A percentile compares a stretch with the other conserved stretches of the same genome.
Conservation (phyloP, 1,139 yeast genomes). For the Zhuliangozyma blackwelliae region DNA sequence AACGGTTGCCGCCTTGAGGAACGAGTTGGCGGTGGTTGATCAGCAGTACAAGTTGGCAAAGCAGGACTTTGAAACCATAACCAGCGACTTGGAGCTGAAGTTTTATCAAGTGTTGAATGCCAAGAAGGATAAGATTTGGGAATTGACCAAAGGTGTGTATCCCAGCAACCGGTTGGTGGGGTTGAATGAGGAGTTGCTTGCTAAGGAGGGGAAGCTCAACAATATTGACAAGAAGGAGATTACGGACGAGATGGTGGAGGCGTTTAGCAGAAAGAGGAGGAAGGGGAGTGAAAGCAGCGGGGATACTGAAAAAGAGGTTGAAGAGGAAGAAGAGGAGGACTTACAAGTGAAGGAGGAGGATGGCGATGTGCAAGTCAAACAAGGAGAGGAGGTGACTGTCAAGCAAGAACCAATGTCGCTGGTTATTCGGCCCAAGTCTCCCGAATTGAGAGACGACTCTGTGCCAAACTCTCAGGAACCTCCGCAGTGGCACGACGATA, state of each 20-base stretch:
- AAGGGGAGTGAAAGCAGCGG: background rate
- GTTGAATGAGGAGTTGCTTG: slow-evolving; percentile 7
- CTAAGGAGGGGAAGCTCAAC: slow-evolving; percentile 8
- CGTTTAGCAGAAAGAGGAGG: background rate
- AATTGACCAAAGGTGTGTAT: slow-evolving; percentile 13
- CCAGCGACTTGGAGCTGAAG: slow-evolving; percentile 32
- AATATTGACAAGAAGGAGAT: slow-evolving; percentile 7
- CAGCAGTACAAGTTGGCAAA: slow-evolving; percentile 15
- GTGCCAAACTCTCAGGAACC: no score
- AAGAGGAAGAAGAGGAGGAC: no score
- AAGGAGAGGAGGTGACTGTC: no score
- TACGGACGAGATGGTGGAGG: slow-evolving; percentile 2
- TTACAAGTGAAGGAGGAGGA: no score
- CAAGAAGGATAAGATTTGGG: slow-evolving; percentile 35
- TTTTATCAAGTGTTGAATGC: slow-evolving; percentile 33
- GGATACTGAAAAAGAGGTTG: background rate
- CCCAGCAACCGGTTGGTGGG: slow-evolving; percentile 6
- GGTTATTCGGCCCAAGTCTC: no score
- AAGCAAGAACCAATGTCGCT: no score
- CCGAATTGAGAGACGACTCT: no score
- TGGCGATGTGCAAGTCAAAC: no score
- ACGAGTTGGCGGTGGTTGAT: slow-evolving; percentile 12
- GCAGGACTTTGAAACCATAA: slow-evolving; percentile 22
- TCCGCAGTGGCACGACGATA: no score
- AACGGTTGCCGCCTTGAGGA: slow-evolving; percentile 7